Base-by-base conservation (phyloP, 305 asterid genomes). In the Caryopteris hybrid region DNA sequence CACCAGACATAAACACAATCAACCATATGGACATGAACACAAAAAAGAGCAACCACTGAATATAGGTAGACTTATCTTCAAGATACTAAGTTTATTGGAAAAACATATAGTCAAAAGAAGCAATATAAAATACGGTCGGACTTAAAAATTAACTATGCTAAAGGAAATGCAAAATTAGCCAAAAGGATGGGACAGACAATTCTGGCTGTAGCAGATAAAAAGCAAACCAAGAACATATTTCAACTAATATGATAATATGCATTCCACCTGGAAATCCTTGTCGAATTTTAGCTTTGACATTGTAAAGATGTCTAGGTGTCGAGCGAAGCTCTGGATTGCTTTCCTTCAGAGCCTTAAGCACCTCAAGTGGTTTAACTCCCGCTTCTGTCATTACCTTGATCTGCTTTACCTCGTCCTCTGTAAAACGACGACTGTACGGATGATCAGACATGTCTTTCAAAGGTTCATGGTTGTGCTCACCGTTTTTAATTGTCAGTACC, bases 391-490 rank as follows among this genome's bases (percentile, higher is more conserved):
- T 78, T 64, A 61, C 64, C 71, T 76, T 78, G 71, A 81, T 81
- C 61, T 76, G 78, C 63, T 50, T 58, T 45, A 78, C 76, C 71
- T 78, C 80, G 33, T 81, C 81, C 71, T 76, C 81, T 8, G 76
- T 78, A 50, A 81, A 79, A 16, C 86, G 83, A 3, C 81, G 84
- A 73, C 86, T 78, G 7, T 73, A 78, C 29, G 78, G 84, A 70
- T 81, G 86, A 61, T 81, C 86, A 42, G 84, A 73, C 81, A 81
- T 78, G 70, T 81, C 86, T 41, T 69, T 78, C 22, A 81, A 41
- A 20, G 86, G 84, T 68, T 78, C 86, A 63, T 81, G 86, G 53
- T 81, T 81, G 78, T 81, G 84, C 64, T 76, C 78, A 18, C 82
- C 84, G 50, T 81, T 78, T 64, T 72, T 78, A 57, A 81, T 41